Conservation (phyloP, 23 red algal species). For the Agarophyton chilense region DNA sequence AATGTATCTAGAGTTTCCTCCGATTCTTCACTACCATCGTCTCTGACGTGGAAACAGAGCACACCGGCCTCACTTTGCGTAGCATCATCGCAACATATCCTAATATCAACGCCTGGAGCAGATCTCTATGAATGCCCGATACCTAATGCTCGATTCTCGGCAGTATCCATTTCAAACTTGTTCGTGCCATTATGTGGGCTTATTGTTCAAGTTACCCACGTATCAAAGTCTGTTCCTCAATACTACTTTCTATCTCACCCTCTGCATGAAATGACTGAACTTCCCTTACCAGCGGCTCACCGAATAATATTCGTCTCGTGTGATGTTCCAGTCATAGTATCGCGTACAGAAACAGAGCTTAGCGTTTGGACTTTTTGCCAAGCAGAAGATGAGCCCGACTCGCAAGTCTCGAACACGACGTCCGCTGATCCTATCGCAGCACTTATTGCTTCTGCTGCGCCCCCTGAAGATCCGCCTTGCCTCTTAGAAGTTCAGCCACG, state of each 20-base stretch:
- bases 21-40: not conserved
- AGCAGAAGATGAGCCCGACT: slow-evolving; percentile 18
- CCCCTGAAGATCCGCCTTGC: slow-evolving; percentile 1
- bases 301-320: slow-evolving; percentile 20
- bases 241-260: slow-evolving; percentile 30
- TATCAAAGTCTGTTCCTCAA: not conserved
- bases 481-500: slow-evolving; percentile 22
- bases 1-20: not conserved
- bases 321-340: slow-evolving; percentile 44
- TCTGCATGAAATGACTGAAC: slow-evolving; percentile 2
- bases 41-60: not conserved
- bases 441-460: not conserved
- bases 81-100: not conserved
- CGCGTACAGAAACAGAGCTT: not conserved
- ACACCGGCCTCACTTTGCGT: slow-evolving; percentile 7
- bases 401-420: not conserved
- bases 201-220: slow-evolving; percentile 9
- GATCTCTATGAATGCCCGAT: slow-evolving; percentile 26
- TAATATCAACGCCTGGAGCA: slow-evolving; percentile 8
- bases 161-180: not conserved
- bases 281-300: slow-evolving; percentile 16
- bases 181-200: slow-evolving; percentile 14
- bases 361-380: slow-evolving; percentile 24
- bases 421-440: slow-evolving; percentile 8
- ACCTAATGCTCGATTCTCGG: slow-evolving; percentile 10